Base-by-base conservation (phyloP, 1,139 yeast genomes). In the Geotrichum candidum region DNA sequence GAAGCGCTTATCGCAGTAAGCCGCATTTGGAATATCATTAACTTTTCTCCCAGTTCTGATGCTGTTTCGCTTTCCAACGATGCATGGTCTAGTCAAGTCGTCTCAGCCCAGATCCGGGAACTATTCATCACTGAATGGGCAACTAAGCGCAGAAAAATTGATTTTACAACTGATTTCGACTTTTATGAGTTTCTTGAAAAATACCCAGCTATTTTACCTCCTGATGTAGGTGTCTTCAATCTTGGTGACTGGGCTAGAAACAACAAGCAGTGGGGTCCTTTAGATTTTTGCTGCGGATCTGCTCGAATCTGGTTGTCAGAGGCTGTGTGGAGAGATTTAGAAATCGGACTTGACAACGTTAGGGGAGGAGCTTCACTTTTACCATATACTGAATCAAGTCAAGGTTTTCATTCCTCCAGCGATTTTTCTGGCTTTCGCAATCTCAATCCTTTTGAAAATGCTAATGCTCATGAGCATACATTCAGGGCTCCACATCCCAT, bases 121-220 rank as follows among this genome's bases (percentile, higher is more conserved):
- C 67, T 72, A 64, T 72, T 68, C 54, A 64, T 76, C 35, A 68
- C 75, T 7, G 79, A 77, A 60, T 76, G 78, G 79, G 71, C 74
- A 7, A 69, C 69, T 31, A 71, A 75, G 54, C 69, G 76, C 23
- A 65, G 71, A 6, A 65, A 66, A 7, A 67, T 69, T n/a, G 77
- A 77, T 61, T 77, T 70, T 65, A 75, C 78, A 23, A 75, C 77
- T 25, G 80, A 77, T 63, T 77, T 74, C 64, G 78, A 73, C 41
- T 66, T 69, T 33, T 73, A 72, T 54, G 80, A 77, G 65, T 76
- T 76, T 59, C 61, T 74, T 52, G 73, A 70, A 51, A 67, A 72
- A 51, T 77, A 74, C 62, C 65, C 73, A 2, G 61, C 74, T 1
- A 61, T 75, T 2, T 65, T 77, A 18, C 77, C 77, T 0, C 71